phyloP scores from a whole-genome alignment of 2,329 filamentous ascomycete species.

The Phyllosticta paracitricarpa region DNA sequence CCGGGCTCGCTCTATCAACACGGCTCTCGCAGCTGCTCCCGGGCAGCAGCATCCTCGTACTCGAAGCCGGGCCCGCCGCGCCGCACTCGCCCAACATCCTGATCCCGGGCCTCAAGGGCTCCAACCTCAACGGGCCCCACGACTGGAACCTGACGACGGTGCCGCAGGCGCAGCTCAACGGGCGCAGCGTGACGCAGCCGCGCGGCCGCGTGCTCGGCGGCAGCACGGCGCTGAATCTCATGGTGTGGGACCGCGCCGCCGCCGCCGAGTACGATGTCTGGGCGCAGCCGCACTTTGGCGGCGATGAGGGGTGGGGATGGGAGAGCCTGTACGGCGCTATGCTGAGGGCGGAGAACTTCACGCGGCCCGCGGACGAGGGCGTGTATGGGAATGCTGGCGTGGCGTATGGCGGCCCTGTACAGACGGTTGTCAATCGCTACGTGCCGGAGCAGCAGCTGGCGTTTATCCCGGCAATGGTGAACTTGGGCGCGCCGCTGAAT shows the following conservation, averaged over 20 bases:
- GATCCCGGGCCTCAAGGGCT: constrained; percentile 18
- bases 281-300: constrained; percentile 24
- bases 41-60: constrained; percentile 11
- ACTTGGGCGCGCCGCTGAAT: constrained; percentile 33
- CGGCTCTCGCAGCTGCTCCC: constrained; percentile 20
- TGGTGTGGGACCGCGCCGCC: constrained; percentile 17
- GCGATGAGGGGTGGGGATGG: background rate
- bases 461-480: constrained; percentile 39
- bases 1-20: constrained; percentile 12
- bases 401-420: constrained; percentile 22
- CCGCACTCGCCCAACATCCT: constrained; percentile 19
- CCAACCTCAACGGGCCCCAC: constrained; percentile 11
- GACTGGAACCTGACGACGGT: constrained; percentile 2
- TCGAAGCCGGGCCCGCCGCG: constrained; percentile 16
- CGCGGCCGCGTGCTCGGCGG: constrained; percentile 29
- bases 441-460: constrained; percentile 34
- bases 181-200: constrained; percentile 18
- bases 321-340: constrained; percentile 16
- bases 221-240: constrained; percentile 22
- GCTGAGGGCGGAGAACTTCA: constrained; percentile 23
- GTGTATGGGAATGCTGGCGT: constrained; percentile 20
- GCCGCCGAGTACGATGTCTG: constrained; percentile 37
- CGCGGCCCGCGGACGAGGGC: constrained; percentile 14
- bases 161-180: constrained; percentile 18
- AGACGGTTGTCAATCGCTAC: constrained; percentile 32